Evolutionary conservation across 495 filamentous ascomycete genomes (phyloP).

Genomic region (Saxispiralis lemnorum): DNA sequence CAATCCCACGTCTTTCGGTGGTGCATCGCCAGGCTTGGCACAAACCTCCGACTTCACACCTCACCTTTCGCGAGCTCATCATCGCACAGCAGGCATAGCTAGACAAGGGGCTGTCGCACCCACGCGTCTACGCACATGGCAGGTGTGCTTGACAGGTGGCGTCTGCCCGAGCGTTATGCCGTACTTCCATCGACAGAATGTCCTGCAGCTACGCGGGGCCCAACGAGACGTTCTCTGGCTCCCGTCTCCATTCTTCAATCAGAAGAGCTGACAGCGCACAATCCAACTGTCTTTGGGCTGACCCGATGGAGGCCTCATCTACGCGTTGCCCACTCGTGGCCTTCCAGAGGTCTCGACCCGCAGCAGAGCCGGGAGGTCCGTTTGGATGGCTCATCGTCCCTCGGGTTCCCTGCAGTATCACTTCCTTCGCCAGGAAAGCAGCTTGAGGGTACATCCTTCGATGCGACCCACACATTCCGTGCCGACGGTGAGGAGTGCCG

Average conservation of each 20-base stretch:
- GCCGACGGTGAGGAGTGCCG: constrained; percentile 3
- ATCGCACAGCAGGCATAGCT: too few relatives aligned
- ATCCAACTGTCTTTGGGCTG: neutral
- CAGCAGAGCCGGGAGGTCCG: neutral
- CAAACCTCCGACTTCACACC: too few relatives aligned
- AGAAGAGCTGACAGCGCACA: neutral
- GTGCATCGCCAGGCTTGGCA: too few relatives aligned
- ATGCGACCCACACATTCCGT: constrained; percentile 11
- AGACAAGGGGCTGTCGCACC: too few relatives aligned
- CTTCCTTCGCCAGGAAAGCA: neutral
- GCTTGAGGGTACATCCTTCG: neutral
- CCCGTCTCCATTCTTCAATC: neutral
- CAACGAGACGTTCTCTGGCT: too few relatives aligned
- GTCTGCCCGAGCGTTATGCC: neutral
- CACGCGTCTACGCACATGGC: neutral
- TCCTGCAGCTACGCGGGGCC: too few relatives aligned
- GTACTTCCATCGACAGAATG: neutral
- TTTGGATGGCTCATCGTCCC: constrained; percentile 3
- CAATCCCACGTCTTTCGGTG: too few relatives aligned
- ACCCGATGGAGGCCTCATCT: neutral
- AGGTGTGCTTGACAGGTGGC: neutral
- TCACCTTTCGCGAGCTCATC: too few relatives aligned
- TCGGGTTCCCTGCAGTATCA: constrained; percentile 10
- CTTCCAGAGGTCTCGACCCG: neutral
- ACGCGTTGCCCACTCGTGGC: neutral